Percentiles rank a stretch among this genome's conserved stretches.
Conservation (phyloP, 306 rosid species). For the Sophora flavescens region DNA sequence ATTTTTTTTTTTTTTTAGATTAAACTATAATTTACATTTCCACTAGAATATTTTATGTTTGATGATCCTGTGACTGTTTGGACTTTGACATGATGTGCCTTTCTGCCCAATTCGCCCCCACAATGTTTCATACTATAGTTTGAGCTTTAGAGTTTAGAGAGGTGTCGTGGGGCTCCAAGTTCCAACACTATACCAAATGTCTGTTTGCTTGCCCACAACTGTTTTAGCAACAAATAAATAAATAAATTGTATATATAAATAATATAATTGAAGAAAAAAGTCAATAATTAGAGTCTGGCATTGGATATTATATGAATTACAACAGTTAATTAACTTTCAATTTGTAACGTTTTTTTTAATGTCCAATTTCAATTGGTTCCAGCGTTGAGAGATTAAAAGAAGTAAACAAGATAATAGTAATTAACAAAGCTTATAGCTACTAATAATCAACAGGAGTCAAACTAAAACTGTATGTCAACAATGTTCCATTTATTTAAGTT, state of each 20-base stretch:
- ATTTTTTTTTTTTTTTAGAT: neutral
- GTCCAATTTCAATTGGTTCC: too few relatives aligned
- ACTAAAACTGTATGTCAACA: too few relatives aligned
- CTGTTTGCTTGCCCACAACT: neutral
- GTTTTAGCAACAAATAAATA: too few relatives aligned
- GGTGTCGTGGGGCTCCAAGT: constrained; percentile 32
- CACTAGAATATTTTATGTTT: neutral
- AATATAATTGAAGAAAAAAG: too few relatives aligned
- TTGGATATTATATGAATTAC: constrained; percentile 22
- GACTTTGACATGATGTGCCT: constrained; percentile 38
- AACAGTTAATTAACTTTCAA: too few relatives aligned
- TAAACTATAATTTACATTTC: constrained; percentile 10
- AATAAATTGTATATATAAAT: too few relatives aligned
- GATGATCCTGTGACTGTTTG: constrained; percentile 34
- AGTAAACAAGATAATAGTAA: too few relatives aligned
- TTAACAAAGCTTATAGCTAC: too few relatives aligned
- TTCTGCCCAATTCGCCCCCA: constrained; percentile 2
- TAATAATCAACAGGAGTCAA: too few relatives aligned
- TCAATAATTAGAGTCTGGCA: neutral
- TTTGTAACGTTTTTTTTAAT: too few relatives aligned
- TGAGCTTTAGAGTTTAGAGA: constrained; percentile 25
- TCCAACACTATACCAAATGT: constrained; percentile 42
- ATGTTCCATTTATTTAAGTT: too few relatives aligned
- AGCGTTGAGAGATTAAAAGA: too few relatives aligned
- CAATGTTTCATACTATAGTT: constrained; percentile 1